Evolutionary conservation across 768 basidiomycete genomes (phyloP), one percentile per base, ranked within the genome.

Genomic region (Tricholoma bakamatsutake): DNA sequence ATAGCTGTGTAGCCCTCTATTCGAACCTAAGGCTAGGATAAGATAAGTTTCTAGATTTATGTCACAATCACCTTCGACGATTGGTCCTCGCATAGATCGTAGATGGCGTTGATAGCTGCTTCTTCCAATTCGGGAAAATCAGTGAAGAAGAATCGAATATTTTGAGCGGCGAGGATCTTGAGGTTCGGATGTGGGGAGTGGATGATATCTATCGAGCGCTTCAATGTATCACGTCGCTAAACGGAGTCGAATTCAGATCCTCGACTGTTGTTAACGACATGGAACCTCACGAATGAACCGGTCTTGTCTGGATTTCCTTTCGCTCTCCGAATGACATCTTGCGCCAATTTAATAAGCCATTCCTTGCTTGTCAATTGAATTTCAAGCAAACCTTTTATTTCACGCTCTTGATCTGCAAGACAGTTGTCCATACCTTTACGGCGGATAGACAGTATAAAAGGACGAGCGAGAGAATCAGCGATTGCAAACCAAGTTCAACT

Each of bases 51-150:
- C 13, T 28, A n/a, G 5, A 52, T 3, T n/a, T 33, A 31, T 43
- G 47, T 28, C 45, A 17, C 33, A 51, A 74, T 42, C 60, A 85
- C 86, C 59, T 71, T 71, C 11, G 76, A 61, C 37, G 78, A 77
- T 48, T 79, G 79, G 71, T 89, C 87, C 66, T 89, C 87, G 64
- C 87, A 89, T 0, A 89, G 70, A 69, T 89, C 87, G 62, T 88
- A 89, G 11, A 89, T 78, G n/a, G 84, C 83, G 61, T 89, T 84
- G 63, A 89, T 87, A 5, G 84, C 84, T 18, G 80, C 80, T 60
- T 89, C 88, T 65, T 87, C 84, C n/a, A 85, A 70, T 45, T 87
- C 87, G 0, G 82, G 80, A 60, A 87, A 85, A 67, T 85, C 81
- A 59, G 71, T 79, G 71, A 88, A 82, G 65, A 84, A 84, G 49